phyloP scores from a whole-genome alignment of 2,329 filamentous ascomycete species.

The Hypoxylon sp. region DNA sequence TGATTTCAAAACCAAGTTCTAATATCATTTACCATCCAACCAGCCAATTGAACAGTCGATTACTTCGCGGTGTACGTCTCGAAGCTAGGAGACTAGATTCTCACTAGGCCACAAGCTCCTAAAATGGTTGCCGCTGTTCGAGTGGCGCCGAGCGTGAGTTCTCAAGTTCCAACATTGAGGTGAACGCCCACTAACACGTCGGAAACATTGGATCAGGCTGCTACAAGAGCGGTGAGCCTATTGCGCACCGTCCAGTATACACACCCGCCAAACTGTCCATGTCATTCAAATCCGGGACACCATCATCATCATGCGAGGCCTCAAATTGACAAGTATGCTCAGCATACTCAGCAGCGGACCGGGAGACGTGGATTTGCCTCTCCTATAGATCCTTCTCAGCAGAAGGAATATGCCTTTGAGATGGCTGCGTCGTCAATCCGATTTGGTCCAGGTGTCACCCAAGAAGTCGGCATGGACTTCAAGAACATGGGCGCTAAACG shows the following conservation, averaged over 20 bases:
- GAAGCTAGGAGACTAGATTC: not conserved
- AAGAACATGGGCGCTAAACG: constrained; percentile 88
- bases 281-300: constrained; percentile 88
- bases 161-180: not conserved
- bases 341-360: constrained; percentile 56
- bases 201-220: constrained; percentile 62
- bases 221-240: constrained; percentile 75
- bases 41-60: constrained; percentile 1
- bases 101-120: not conserved
- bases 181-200: constrained; percentile 14
- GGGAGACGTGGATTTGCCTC: constrained; percentile 74
- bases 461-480: constrained; percentile 98
- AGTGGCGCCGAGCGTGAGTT: constrained; percentile 55
- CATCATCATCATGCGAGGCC: constrained; percentile 77
- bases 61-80: not conserved
- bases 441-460: constrained; percentile 92
- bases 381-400: constrained; percentile 75
- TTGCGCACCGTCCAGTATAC: constrained; percentile 92
- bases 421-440: constrained; percentile 97
- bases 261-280: constrained; percentile 89
- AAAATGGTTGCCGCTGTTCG: constrained; percentile 54
- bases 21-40: not conserved
- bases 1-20: not conserved
- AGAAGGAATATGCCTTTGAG: constrained; percentile 98
- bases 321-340: constrained; percentile 56